These are phyloP conservation scores for Fusarium clavum DNA, from an alignment of 2,329 filamentous ascomycete genomes.

Conservation along the genomic window DNA sequence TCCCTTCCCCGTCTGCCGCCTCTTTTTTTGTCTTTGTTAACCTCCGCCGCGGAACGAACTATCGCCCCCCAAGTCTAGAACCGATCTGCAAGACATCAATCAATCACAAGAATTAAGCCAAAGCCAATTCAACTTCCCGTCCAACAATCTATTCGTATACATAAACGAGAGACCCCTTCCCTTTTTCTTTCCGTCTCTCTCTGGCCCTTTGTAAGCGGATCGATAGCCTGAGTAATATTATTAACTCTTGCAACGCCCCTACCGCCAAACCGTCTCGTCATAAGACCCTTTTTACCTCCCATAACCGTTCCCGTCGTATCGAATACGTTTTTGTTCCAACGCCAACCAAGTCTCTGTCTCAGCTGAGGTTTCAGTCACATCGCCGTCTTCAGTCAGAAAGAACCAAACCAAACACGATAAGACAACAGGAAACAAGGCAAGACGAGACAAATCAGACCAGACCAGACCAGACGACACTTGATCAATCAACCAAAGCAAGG, in stretches of 20 bases:
- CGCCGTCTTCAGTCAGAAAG: conserved; percentile 29
- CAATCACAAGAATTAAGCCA: conserved; percentile 18
- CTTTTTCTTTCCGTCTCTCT: neutral
- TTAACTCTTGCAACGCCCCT: neutral
- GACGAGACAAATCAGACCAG: neutral
- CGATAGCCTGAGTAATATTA: conserved; percentile 20
- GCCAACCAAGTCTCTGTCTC: conserved; percentile 25
- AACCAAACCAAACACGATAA: conserved; percentile 10
- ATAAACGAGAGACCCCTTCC: conserved; percentile 11
- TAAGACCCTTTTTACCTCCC: conserved; percentile 9
- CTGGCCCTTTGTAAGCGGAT: conserved; percentile 24
- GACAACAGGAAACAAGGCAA: conserved; percentile 16
- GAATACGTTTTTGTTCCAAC: conserved; percentile 11
- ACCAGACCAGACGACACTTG: neutral
- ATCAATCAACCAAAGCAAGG: conserved; percentile 15
- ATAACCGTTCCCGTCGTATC: conserved; percentile 12
- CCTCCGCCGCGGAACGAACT: conserved; percentile 19
- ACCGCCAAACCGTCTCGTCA: neutral
- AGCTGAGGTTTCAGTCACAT: conserved; percentile 37
- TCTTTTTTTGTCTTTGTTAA: conserved; percentile 11
- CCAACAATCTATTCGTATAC: conserved; percentile 11
- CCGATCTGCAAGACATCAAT: conserved; percentile 32
- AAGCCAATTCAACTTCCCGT: conserved; percentile 21
- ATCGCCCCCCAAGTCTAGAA: conserved; percentile 26
- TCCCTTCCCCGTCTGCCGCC: conserved; percentile 8